Base-by-base conservation (phyloP, 2,329 filamentous ascomycete species). In the Cordyceps pruinosa region DNA sequence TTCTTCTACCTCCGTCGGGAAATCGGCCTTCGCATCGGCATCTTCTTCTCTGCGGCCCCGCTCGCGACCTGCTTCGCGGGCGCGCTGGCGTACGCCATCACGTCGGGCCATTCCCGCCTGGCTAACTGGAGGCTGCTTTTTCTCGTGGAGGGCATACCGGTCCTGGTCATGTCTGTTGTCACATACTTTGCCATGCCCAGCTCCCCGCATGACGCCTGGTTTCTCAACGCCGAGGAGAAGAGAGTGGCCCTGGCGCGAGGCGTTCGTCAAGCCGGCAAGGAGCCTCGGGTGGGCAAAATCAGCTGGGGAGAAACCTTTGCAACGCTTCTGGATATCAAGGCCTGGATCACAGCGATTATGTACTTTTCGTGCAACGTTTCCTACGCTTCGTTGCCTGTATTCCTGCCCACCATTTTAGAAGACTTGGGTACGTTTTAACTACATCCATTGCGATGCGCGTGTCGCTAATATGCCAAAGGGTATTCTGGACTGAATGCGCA, bases 381-480 rank as follows among this genome's bases (percentile, higher is more conserved):
- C 19, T 76, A 74, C 55, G 70, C 72, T 0, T 68, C 66, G 1
- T 63, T 76, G 4, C 70, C 73, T 3, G 71, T 71, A 21, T 76
- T 73, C 47, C 65, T 76, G 2, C 73, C 73, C 1, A 75, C 72
- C 6, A 75, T 76, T 45, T 61, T 75, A 10, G 34, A 67, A 26
- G 67, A 70, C 25, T 70, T 76, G 68, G 73, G 58, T 59, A 44
- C 25, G 51, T 56, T 21, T 19, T 13, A 5, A 32, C 12, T 6
- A 25, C 25, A 13, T 2, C 10, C 8, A 37, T n/a, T 6, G 1
- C 4, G 17, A 12, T 17, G 10, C 9, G 1, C 4, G 15, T 35
- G 15, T 23, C n/a, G 6, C 21, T 57, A 57, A 57, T 15, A 30
- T 7, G 21, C 4, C 19, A 13, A 6, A 59, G 58, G 73, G 4